A percentile compares a stretch with the other conserved stretches of the same genome.
phyloP scores from a whole-genome alignment of 345 rosid genomes.

The Sisymbrium irio region DNA sequence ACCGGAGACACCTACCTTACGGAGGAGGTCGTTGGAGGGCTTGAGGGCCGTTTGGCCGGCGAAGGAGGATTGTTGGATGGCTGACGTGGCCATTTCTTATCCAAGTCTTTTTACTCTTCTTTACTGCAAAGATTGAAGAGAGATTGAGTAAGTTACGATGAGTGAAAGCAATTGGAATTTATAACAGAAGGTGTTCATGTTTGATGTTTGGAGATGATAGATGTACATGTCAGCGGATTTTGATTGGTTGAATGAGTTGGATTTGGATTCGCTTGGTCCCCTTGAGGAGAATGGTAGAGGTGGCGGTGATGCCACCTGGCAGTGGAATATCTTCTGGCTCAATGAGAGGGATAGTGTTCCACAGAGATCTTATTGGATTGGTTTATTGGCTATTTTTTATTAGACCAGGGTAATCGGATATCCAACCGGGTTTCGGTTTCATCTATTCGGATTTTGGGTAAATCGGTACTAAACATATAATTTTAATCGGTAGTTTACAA shows the following conservation, averaged over 20 bases:
- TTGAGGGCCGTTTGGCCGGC: conserved; percentile 72
- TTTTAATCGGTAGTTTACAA: no score
- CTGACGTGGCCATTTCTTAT: conserved; percentile 72
- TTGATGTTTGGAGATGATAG: conserved; percentile 34
- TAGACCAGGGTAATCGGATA: no score
- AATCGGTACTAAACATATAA: no score
- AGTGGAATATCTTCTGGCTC: conserved; percentile 32
- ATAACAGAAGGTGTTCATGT: conserved; percentile 33
- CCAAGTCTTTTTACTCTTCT: neutral
- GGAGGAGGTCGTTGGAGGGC: conserved; percentile 66
- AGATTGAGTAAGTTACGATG: neutral
- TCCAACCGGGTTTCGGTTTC: no score
- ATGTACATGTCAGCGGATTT: conserved; percentile 45
- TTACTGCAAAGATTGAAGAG: neutral
- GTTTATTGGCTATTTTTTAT: neutral
- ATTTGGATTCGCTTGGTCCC: conserved; percentile 45
- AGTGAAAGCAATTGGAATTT: conserved; percentile 24
- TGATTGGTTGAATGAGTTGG: conserved; percentile 44
- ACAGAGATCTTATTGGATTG: neutral
- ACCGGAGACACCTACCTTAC: conserved; percentile 57
- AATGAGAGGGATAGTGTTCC: conserved; percentile 4
- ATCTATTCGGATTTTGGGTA: no score
- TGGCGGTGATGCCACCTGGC: conserved; percentile 42
- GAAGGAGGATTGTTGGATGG: conserved; percentile 78
- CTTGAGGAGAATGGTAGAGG: conserved; percentile 26